Evolutionary conservation across 495 filamentous ascomycete genomes (phyloP).

Genomic region (Xylaria palmicola): DNA sequence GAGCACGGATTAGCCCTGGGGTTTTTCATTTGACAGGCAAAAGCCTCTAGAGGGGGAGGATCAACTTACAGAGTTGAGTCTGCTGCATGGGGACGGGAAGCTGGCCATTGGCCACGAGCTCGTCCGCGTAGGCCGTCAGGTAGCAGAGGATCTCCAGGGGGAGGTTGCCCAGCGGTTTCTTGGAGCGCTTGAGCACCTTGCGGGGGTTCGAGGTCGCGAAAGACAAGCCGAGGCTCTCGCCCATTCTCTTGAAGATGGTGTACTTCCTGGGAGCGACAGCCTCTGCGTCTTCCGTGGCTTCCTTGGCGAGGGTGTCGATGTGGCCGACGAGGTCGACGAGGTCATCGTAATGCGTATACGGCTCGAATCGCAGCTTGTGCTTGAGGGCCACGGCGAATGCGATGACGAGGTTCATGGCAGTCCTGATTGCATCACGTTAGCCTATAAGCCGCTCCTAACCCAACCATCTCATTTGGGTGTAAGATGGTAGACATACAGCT

Average conservation of each 20-base stretch:
- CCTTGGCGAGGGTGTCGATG: constrained; percentile 68
- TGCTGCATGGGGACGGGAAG: constrained; percentile 53
- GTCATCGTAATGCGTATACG: constrained; percentile 74
- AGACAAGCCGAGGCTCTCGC: constrained; percentile 69
- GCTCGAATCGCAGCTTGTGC: constrained; percentile 86
- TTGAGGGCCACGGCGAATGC: constrained; percentile 77
- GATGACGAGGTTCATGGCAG: constrained; percentile 77
- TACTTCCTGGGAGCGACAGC: constrained; percentile 36
- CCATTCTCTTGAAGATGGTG: constrained; percentile 61
- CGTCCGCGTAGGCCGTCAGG: constrained; percentile 64
- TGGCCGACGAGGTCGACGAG: constrained; percentile 56
- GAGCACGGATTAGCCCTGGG: not conserved
- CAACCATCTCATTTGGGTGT: not conserved
- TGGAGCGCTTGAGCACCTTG: constrained; percentile 66
- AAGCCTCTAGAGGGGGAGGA: too few species aligned
- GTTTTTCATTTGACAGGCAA: not conserved
- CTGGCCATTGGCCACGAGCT: constrained; percentile 52
- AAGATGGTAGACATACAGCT: constrained; percentile 36
- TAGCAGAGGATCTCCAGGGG: constrained; percentile 77
- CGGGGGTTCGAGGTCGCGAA: constrained; percentile 72
- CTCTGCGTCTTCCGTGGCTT: constrained; percentile 56
- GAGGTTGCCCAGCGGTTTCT: constrained; percentile 66
- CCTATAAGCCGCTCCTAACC: not conserved
- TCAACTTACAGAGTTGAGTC: constrained; percentile 41
- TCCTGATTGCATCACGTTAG: constrained; percentile 39